Base-by-base conservation (phyloP, 176 grass and related monocot genomes). In the Rhipidocladum racemiflorum region DNA sequence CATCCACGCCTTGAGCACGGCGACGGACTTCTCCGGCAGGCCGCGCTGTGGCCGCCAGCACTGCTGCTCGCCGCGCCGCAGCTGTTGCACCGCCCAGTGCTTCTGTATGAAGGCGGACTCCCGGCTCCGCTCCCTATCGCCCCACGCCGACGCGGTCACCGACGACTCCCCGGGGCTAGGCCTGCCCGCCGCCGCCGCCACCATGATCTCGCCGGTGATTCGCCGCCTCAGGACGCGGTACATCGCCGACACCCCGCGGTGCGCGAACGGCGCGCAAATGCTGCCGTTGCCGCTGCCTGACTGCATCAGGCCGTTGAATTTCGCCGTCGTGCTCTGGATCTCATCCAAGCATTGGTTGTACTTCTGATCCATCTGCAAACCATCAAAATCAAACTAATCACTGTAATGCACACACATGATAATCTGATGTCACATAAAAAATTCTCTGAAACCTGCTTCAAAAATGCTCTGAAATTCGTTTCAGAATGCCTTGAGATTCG, bases 1-100 rank as follows among this genome's bases (percentile, higher is more conserved):
- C 92, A 97, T 72, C 95, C 95, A 97, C 16, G 86, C 81, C 43
- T 91, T 89, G 75, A 97, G 89, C 70, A 97, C 95, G 16, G 95
- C 84, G 29, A 97, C 95, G 10, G 90, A 92, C 66, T 91, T 83
- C 84, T 94, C 88, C 29, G 95, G 92, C 61, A 94, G 74, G 49
- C 95, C 95, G 70, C 95, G 89, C 70, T 92, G 95, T 28, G 95
- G 92, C 35, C 92, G 91, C 95, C 92, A 97, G 74, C 79, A 87
- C 72, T 91, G 95, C 39, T 83, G 89, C 57, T 97, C 90, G 24
- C 66, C 81, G 34, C 86, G 89, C 24, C 86, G 88, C 20, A 81
- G 66, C 75, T 84, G 88, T 76, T 91, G 90, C 74, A 72, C 59
- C 53, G 81, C 88, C 90, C 88, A 92, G 44, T 92, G 88, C 81